Evolutionary conservation across 345 rosid genomes (phyloP), one percentile per base, ranked within the genome.

Genomic region (Adansonia digitata): DNA sequence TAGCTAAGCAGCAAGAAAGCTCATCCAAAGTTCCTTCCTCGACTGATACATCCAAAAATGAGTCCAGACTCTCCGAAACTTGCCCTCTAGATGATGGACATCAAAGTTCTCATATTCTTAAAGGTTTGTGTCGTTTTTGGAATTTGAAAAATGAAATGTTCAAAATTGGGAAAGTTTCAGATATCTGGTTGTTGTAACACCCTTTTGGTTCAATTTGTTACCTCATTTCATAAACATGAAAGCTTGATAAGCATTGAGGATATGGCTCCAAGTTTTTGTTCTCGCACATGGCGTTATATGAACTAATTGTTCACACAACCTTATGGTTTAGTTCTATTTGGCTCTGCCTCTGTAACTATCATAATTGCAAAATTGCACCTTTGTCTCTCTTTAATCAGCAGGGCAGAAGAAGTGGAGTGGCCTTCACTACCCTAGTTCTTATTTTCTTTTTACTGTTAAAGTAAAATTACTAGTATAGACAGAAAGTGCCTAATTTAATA

Each of bases 21-120:
- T 52, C 73, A 77, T 61, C 75, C 9, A 82, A 79, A 75, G 75
- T 79, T 62, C 74, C 76, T 71, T 83, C 85, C 71, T 79, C 80
- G 61, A 72, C 79, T 56, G 63, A 73, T 71, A 73, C 73, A 27
- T 78, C 84, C 51, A 80, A 82, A 81, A 79, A 64, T 67, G 74
- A 49, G 51, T 39, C 82, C 39, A 73, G 34, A 18, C 70, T 60
- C 29, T 85, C 81, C 46, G 81, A 73, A 51, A 31, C 74, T 59
- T 69, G 52, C 70, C 64, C 78, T 65, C 69, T 74, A 8, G 69
- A 77, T 70, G 69, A 83, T 68, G 81, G 66, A 39, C 71, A 68
- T 70, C 78, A 59, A 79, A 77, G 62, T 77, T 63, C 82, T 66
- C 77, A 70, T 71, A 71, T 75, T 61, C 78, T 70, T 63, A 74